phyloP scores from a whole-genome alignment of 2,329 filamentous ascomycete species.

The Chrysoporthe austroafricana region DNA sequence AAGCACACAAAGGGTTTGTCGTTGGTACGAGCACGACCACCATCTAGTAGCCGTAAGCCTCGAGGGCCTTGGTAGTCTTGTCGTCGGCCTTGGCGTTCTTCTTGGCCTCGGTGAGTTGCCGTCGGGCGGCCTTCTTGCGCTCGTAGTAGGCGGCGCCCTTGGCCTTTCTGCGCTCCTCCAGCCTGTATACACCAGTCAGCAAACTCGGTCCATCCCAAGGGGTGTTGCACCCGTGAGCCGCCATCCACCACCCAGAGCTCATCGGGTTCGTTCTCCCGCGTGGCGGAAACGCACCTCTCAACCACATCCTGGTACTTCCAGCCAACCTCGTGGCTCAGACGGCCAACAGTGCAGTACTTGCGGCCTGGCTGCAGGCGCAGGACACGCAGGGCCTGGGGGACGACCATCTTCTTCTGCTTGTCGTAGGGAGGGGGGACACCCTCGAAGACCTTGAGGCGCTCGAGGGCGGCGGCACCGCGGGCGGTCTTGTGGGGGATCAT shows the following conservation, averaged over 20 bases:
- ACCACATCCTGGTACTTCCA: constrained; percentile 99
- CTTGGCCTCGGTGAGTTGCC: constrained; percentile 90
- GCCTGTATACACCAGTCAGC: constrained; percentile 57
- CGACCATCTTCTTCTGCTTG: constrained; percentile 99
- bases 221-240: too few relatives aligned
- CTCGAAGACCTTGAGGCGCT: constrained; percentile 99
- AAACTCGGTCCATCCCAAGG: neutral
- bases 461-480: constrained; percentile 92
- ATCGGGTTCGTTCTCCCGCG: neutral
- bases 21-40: constrained; percentile 27
- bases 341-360: constrained; percentile 99
- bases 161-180: constrained; percentile 99
- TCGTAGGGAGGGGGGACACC: constrained; percentile 98
- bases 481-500: constrained; percentile 99
- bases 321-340: constrained; percentile 98
- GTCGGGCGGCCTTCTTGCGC: constrained; percentile 96
- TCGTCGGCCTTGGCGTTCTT: constrained; percentile 85
- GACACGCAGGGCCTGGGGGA: constrained; percentile 96
- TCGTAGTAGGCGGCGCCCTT: constrained; percentile 99
- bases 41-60: constrained; percentile 85
- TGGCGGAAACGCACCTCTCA: constrained; percentile 73
- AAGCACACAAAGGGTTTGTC: constrained; percentile 29
- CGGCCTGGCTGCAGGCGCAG: constrained; percentile 97
- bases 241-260: neutral
- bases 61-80: constrained; percentile 87